Percentiles rank a stretch among this genome's conserved stretches.
These are phyloP conservation scores for Cladophialophora chaetospira DNA, from an alignment of 2,329 filamentous ascomycete species.

Conservation along the genomic window DNA sequence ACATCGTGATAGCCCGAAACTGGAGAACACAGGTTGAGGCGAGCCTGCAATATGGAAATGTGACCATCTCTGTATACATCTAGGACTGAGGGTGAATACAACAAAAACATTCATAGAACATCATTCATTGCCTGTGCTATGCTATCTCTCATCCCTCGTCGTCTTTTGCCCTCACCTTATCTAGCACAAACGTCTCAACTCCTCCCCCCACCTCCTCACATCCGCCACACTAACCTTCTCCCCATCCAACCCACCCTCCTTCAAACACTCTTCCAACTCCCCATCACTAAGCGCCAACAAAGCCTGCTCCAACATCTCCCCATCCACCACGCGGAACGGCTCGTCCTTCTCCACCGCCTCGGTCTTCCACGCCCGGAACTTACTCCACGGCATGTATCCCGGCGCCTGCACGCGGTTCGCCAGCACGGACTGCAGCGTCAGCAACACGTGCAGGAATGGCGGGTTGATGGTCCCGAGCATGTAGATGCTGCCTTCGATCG, in stretches of 20 bases:
- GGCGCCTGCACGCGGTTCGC: constrained; percentile 66
- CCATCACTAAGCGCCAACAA: constrained; percentile 73
- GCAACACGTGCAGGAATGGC: constrained; percentile 73
- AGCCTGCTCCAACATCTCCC: constrained; percentile 76
- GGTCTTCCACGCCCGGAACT: constrained; percentile 81
- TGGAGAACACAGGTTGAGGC: too few relatives aligned
- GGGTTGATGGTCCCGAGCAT: constrained; percentile 76
- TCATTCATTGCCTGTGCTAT: not conserved
- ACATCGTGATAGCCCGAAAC: too few relatives aligned
- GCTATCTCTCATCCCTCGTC: not conserved
- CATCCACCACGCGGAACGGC: constrained; percentile 87
- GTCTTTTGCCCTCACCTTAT: not conserved
- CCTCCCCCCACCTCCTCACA: constrained; percentile 30
- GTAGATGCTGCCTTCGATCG: constrained; percentile 89
- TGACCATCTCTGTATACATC: too few relatives aligned
- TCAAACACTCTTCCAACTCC: constrained; percentile 56
- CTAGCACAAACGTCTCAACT: constrained; percentile 33
- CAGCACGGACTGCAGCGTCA: constrained; percentile 75
- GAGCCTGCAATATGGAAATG: too few relatives aligned
- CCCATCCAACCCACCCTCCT: constrained; percentile 37
- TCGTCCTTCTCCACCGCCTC: constrained; percentile 69
- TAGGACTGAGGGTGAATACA: not conserved
- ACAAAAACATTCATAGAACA: not conserved
- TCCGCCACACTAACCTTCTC: constrained; percentile 29
- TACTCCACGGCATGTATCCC: constrained; percentile 73